Evolutionary conservation across 306 rosid genomes (phyloP).

Genomic region (Hippophae tibetana): DNA sequence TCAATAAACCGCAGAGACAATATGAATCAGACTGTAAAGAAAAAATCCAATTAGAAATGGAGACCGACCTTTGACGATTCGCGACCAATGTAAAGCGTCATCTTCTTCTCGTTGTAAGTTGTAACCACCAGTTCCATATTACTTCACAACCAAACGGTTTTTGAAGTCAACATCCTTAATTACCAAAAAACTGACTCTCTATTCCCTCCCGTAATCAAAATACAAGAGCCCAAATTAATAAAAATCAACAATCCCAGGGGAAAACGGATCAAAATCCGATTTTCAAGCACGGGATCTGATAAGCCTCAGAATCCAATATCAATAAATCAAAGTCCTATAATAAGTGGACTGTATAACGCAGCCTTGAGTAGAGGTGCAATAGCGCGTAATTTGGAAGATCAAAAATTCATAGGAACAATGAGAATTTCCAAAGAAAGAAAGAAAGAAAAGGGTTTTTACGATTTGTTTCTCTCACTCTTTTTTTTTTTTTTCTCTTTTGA

Average conservation of each 20-base stretch:
- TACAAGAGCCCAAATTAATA: background rate
- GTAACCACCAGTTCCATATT: constrained; percentile 65
- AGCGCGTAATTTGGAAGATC: constrained; percentile 3
- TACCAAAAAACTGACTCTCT: constrained; percentile 5
- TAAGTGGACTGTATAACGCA: background rate
- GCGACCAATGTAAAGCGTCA: constrained; percentile 91
- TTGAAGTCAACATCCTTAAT: constrained; percentile 50
- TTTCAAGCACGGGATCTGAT: constrained; percentile 14
- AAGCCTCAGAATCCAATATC: background rate
- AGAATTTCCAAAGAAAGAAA: constrained; percentile 5
- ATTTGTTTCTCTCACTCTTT: background rate
- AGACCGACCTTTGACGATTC: constrained; percentile 80
- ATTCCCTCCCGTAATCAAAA: background rate
- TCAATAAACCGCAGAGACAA: background rate
- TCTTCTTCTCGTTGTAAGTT: constrained; percentile 32
- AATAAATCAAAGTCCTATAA: background rate
- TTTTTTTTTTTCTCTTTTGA: background rate
- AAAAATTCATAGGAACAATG: constrained; percentile 5
- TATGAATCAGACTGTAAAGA: constrained; percentile 3
- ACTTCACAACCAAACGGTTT: constrained; percentile 47
- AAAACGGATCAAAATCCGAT: constrained; percentile 12
- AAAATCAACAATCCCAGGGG: background rate
- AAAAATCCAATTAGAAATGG: background rate
- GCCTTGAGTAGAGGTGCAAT: background rate
- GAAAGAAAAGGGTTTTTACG: constrained; percentile 11